phyloP scores from a whole-genome alignment of 164 flowering plant genomes.

The Aristolochia californica region DNA sequence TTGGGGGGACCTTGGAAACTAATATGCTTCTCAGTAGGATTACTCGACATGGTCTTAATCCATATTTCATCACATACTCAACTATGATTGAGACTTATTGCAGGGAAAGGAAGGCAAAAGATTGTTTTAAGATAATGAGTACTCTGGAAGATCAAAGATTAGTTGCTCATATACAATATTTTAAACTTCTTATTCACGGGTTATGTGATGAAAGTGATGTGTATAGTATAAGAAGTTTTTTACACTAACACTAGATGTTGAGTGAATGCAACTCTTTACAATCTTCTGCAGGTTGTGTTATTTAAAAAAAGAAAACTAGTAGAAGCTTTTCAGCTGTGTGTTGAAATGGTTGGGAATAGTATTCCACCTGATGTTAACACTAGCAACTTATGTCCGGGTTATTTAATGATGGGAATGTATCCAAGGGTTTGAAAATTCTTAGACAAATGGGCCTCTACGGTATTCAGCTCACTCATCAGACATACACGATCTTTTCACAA shows the following conservation, averaged over 20 bases:
- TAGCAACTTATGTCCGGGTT: conserved; percentile 6
- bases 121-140: not conserved
- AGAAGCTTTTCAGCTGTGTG: conserved; percentile 2
- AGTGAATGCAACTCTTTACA: conserved; percentile 2
- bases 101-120: too few species aligned
- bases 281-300: not conserved
- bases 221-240: not conserved
- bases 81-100: too few species aligned
- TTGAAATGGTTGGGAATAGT: conserved; percentile 3
- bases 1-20: too few species aligned
- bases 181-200: conserved; percentile 1
- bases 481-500: conserved; percentile 1
- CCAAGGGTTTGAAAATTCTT: not conserved
- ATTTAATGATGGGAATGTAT: not conserved
- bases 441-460: conserved; percentile 4
- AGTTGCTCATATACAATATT: conserved; percentile 3
- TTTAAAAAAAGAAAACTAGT: not conserved
- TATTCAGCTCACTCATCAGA: not conserved
- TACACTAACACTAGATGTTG: not conserved
- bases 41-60: too few species aligned
- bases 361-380: conserved; percentile 3
- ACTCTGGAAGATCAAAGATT: not conserved
- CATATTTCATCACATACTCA: too few species aligned
- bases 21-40: too few species aligned
- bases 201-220: conserved; percentile 1